Conservation (phyloP, 768 basidiomycete species). For the Lactarius sp. region DNA sequence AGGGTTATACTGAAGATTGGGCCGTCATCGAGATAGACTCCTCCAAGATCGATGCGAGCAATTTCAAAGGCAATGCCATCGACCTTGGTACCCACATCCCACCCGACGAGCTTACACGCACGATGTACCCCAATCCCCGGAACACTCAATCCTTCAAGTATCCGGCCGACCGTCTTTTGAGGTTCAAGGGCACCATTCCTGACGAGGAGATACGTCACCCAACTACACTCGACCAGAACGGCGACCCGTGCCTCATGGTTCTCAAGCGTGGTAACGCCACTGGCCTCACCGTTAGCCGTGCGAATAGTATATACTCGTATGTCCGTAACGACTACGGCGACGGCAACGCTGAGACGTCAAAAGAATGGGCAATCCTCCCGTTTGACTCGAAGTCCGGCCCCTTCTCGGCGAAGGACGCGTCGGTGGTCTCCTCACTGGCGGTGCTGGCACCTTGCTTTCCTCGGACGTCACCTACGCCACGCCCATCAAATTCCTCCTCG, state of each 20-base stretch:
- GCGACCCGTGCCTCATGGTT: neutral
- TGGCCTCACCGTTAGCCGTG: neutral
- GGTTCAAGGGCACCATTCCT: neutral
- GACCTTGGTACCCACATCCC: neutral
- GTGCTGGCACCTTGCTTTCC: neutral
- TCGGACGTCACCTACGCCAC: neutral
- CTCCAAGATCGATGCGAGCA: neutral
- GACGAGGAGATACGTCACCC: neutral
- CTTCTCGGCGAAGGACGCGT: neutral
- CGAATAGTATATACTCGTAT: neutral
- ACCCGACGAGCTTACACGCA: neutral
- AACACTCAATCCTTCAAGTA: neutral
- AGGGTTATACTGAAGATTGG: too few relatives aligned
- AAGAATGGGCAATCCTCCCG: neutral
- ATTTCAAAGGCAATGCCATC: neutral
- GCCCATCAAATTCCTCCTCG: too few relatives aligned
- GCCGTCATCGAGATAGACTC: neutral
- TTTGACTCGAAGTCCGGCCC: neutral
- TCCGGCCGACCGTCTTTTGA: neutral
- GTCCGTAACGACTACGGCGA: neutral
- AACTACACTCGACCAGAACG: neutral
- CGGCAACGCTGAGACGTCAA: neutral
- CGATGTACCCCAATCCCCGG: neutral
- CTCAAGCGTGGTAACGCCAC: neutral
- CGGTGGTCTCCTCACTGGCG: neutral